phyloP scores from a whole-genome alignment of 495 filamentous ascomycete genomes.

The Aspergillus avenaceus region DNA sequence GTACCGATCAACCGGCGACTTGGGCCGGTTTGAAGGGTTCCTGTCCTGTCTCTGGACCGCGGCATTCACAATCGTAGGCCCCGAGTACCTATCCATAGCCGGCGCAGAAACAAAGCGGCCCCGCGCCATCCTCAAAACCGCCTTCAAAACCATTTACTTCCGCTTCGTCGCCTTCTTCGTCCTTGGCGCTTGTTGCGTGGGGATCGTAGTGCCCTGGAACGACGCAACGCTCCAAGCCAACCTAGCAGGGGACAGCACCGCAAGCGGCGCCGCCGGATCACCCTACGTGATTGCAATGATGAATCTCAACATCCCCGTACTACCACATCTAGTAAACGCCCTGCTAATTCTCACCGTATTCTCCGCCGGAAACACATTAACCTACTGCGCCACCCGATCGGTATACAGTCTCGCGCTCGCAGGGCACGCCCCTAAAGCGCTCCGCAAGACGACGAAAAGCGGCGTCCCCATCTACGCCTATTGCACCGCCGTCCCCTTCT shows the following conservation, averaged over 20 bases:
- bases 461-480: constrained; percentile 45
- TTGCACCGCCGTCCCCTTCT: constrained; percentile 30
- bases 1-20: constrained; percentile 54
- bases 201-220: constrained; percentile 36
- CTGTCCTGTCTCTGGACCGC: constrained; percentile 59
- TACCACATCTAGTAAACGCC: constrained; percentile 73
- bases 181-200: constrained; percentile 58
- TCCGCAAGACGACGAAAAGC: constrained; percentile 38
- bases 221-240: background rate
- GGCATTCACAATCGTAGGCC: constrained; percentile 35
- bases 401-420: constrained; percentile 67
- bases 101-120: constrained; percentile 68
- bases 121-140: constrained; percentile 35
- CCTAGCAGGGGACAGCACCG: background rate
- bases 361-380: constrained; percentile 76
- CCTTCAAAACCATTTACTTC: constrained; percentile 66
- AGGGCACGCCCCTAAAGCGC: constrained; percentile 57
- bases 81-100: constrained; percentile 69
- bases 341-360: constrained; percentile 67
- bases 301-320: constrained; percentile 55
- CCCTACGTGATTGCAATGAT: constrained; percentile 54
- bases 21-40: constrained; percentile 71
- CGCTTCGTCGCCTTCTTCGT: constrained; percentile 66
- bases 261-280: background rate
- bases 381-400: constrained; percentile 67